A percentile compares a stretch with the other conserved stretches of the same genome.
Evolutionary conservation across 2,329 filamentous ascomycete genomes (phyloP).

Genomic region (Byssothecium circinans): DNA sequence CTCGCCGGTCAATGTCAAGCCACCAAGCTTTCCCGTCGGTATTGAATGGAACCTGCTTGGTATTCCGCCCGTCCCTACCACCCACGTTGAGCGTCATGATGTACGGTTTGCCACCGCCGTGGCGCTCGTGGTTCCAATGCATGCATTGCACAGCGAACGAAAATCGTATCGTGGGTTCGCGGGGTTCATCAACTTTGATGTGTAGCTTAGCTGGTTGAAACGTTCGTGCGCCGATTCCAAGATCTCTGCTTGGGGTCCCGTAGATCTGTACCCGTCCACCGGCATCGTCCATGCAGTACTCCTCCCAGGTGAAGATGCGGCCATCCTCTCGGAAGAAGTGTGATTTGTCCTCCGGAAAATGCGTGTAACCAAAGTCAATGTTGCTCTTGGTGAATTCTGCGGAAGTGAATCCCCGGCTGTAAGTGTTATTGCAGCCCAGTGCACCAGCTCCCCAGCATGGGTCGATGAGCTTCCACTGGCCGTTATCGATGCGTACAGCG

Average conservation of each 20-base stretch:
- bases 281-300: conserved; percentile 69
- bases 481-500: conserved; percentile 81
- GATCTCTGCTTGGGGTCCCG: conserved; percentile 47
- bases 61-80: conserved; percentile 64
- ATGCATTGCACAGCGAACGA: conserved; percentile 77
- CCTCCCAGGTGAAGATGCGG: conserved; percentile 70
- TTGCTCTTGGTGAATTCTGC: conserved; percentile 65
- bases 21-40: conserved; percentile 83
- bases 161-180: conserved; percentile 63
- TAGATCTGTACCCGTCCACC: conserved; percentile 53
- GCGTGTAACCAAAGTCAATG: conserved; percentile 76
- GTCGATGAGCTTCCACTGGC: conserved; percentile 89
- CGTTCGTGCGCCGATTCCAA: conserved; percentile 57
- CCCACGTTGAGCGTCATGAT: conserved; percentile 69
- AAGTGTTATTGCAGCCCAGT: conserved; percentile 47
- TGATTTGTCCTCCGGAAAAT: conserved; percentile 71
- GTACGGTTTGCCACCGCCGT: conserved; percentile 67
- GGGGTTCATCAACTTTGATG: conserved; percentile 61
- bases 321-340: conserved; percentile 79
- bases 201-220: conserved; percentile 63
- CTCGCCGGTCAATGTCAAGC: conserved; percentile 64
- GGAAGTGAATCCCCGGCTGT: conserved; percentile 17
- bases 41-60: conserved; percentile 67
- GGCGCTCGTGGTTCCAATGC: conserved; percentile 76
- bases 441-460: conserved; percentile 89